A percentile compares a stretch with the other conserved stretches of the same genome.
These are phyloP conservation scores for Candida orba DNA, from an alignment of 805 yeast genomes.

Conservation along the genomic window DNA sequence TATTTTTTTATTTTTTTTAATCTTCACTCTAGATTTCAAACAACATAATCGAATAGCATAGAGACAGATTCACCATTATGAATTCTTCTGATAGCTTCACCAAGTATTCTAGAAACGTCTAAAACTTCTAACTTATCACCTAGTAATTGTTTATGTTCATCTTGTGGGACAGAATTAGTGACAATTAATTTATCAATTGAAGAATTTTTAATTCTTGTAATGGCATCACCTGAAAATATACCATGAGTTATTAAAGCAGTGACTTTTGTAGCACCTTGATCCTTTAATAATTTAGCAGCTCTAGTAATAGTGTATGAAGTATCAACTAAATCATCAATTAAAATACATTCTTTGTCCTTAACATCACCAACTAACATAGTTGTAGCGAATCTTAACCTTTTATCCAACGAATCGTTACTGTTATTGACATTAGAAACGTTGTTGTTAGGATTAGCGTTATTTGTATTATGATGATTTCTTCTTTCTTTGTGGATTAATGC, in stretches of 20 bases:
- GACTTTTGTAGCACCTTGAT: conserved; percentile 84
- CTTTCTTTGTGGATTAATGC: conserved; percentile 95
- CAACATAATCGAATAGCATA: conserved; percentile 78
- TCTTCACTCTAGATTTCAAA: too few relatives aligned
- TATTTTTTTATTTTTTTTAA: too few relatives aligned
- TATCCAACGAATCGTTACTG: conserved; percentile 1
- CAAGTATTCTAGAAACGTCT: conserved; percentile 83
- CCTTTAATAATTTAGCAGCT: conserved; percentile 87
- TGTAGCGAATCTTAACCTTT: conserved; percentile 48
- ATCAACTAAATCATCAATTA: conserved; percentile 90
- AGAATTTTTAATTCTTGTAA: conserved; percentile 56
- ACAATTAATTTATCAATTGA: conserved; percentile 80
- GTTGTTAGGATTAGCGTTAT: conserved; percentile 18
- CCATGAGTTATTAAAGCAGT: conserved; percentile 91
- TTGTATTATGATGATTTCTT: conserved; percentile 29
- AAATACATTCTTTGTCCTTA: conserved; percentile 73
- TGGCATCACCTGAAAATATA: conserved; percentile 86
- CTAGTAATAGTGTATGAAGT: conserved; percentile 88
- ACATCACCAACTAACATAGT: conserved; percentile 98
- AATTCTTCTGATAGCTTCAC: conserved; percentile 92
- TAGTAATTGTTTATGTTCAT: conserved; percentile 40
- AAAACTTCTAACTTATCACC: conserved; percentile 69
- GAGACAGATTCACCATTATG: conserved; percentile 96
- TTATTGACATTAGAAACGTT: neutral
- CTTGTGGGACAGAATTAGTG: conserved; percentile 89